These are phyloP conservation scores for Lactarius indigo DNA, from an alignment of 768 basidiomycete species.

Conservation along the genomic window DNA sequence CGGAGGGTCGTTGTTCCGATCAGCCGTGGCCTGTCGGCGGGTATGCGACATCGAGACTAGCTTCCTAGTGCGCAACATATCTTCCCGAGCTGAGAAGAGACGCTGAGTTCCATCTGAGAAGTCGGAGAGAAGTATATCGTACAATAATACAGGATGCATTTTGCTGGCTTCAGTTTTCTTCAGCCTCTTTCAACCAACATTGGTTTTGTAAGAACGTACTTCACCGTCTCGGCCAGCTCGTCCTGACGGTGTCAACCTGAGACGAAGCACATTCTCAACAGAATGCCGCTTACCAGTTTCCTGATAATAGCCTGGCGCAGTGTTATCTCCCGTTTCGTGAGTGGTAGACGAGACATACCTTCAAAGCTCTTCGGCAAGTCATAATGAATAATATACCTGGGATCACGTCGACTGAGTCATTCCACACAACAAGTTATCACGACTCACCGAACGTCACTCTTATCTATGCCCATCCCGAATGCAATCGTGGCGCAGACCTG, in stretches of 20 bases:
- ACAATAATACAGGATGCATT: slow-evolving; percentile 85
- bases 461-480: slow-evolving; percentile 87
- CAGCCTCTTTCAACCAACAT: background rate
- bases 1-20: slow-evolving; percentile 44
- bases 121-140: slow-evolving; percentile 26
- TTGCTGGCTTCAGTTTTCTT: slow-evolving; percentile 52
- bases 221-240: slow-evolving; percentile 75
- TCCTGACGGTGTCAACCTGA: slow-evolving; percentile 40
- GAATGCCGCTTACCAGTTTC: slow-evolving; percentile 60
- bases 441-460: slow-evolving; percentile 63
- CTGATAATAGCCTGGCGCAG: slow-evolving; percentile 74
- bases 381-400: slow-evolving; percentile 74
- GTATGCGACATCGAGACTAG: slow-evolving; percentile 48
- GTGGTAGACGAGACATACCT: slow-evolving; percentile 40
- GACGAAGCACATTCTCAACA: background rate
- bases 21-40: slow-evolving; percentile 42
- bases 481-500: slow-evolving; percentile 79
- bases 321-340: slow-evolving; percentile 3
- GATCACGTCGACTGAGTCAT: background rate
- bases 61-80: slow-evolving; percentile 52
- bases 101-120: background rate
- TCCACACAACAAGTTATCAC: background rate
- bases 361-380: slow-evolving; percentile 83
- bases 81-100: slow-evolving; percentile 61
- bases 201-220: slow-evolving; percentile 39